phyloP scores from a whole-genome alignment of 805 yeast genomes.

The Pichia scutulata region DNA sequence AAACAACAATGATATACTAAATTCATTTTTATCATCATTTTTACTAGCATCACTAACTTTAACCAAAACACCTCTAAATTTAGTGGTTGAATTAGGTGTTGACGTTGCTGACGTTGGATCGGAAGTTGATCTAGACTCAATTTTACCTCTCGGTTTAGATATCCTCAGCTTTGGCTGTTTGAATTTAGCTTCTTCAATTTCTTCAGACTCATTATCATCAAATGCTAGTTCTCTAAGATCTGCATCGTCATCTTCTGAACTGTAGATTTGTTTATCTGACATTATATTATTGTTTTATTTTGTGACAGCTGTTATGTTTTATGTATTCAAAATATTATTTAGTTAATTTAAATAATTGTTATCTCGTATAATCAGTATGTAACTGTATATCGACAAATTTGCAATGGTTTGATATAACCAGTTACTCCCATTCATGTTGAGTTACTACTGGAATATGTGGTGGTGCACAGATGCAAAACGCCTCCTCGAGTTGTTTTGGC shows the following conservation, averaged over 20 bases:
- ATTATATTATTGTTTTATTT: neutral
- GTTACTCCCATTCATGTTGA: too few species aligned
- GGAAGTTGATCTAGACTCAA: neutral
- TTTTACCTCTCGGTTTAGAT: neutral
- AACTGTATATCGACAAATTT: too few species aligned
- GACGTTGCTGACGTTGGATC: neutral
- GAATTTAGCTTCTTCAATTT: neutral
- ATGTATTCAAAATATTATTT: too few species aligned
- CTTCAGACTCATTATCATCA: conserved; percentile 19
- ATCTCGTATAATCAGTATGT: too few species aligned
- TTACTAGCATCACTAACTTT: conserved; percentile 10
- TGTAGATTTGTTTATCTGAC: neutral
- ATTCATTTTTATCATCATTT: conserved; percentile 5
- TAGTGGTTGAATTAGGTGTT: neutral
- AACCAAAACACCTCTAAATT: neutral
- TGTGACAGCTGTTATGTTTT: too few species aligned
- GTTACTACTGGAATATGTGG: too few species aligned
- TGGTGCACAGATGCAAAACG: too few species aligned
- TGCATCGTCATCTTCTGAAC: neutral
- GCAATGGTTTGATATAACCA: too few species aligned
- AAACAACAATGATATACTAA: neutral
- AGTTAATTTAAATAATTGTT: too few species aligned
- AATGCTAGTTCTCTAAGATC: conserved; percentile 2
- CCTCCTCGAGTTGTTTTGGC: too few species aligned
- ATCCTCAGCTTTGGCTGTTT: neutral